Evolutionary conservation across 169 alveolate genomes (phyloP).

Genomic region (Toxoplasma gondii): DNA sequence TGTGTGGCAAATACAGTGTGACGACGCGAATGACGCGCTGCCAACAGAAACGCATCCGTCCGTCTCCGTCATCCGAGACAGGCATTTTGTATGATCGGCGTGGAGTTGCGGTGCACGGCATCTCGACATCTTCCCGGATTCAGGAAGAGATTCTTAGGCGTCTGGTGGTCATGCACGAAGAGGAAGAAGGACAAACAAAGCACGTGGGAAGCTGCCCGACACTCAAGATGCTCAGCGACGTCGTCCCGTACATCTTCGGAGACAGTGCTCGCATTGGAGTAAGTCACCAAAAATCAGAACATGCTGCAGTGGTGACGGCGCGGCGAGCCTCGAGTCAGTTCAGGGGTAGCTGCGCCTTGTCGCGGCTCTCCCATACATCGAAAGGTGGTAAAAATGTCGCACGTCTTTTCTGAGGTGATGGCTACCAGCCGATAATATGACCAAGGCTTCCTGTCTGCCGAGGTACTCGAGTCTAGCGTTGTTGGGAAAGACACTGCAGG

Average conservation of each 20-base stretch:
- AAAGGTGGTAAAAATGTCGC: too few species aligned
- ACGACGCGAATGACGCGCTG: neutral
- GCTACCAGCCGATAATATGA: too few species aligned
- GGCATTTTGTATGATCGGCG: neutral
- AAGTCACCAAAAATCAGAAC: neutral
- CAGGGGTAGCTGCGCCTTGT: too few species aligned
- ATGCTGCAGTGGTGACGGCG: too few species aligned
- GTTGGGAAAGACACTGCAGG: too few species aligned
- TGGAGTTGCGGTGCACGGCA: neutral
- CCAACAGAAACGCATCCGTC: neutral
- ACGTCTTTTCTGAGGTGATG: too few species aligned
- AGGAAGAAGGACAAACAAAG: neutral
- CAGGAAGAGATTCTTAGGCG: neutral
- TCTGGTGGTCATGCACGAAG: neutral
- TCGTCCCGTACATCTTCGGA: constrained; percentile 1
- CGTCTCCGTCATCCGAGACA: neutral
- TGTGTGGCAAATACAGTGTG: neutral
- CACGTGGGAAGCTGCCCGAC: neutral
- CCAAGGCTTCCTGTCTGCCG: too few species aligned
- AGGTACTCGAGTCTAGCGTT: too few species aligned
- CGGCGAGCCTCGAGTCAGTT: too few species aligned
- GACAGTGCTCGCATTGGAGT: neutral
- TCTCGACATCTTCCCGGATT: neutral
- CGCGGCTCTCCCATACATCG: too few species aligned
- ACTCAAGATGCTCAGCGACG: constrained; percentile 25